Evolutionary conservation across 805 yeast genomes (phyloP), one percentile per base, ranked within the genome.

Genomic region (Myxozyma udenii): DNA sequence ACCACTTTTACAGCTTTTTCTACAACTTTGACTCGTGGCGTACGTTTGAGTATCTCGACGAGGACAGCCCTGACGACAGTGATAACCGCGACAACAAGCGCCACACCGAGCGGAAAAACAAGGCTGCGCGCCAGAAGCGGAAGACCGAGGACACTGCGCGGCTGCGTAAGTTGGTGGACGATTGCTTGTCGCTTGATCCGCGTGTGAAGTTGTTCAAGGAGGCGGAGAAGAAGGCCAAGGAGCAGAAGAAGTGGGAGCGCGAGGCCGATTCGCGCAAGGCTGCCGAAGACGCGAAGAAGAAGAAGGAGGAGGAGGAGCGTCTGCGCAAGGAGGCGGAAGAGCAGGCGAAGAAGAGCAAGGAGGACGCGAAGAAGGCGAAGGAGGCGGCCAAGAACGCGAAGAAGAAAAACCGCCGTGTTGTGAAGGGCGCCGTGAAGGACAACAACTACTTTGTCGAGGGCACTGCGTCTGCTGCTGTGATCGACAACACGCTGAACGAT

Each of bases 51-150:
- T 93, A 90, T 76, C 80, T 89, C 71, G 98, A 93, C 69, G 98
- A 93, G 78, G 98, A 93, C 69, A 96, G 90, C 66, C 98, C 98
- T 63, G 98, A 93, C 76, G 98, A 93, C 74, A 87, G 97, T 51
- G 86, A 96, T 56, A 93, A 93, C 83, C 89, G 98, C 80, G 98
- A 93, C 72, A 95, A 93, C 81, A 93, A 93, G 78, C 95, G 98
- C 76, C 87, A 88, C 78, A 84, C 90, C 63, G 98, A 93, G 77
- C 88, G 91, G 78, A 93, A 93, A 80, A 93, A 93, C 78, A 81
- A 87, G 73, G 89, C 95, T 62, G 87, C 95, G 53, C 87, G 98
- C 78, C 86, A 87, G 78, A 93, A 91, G 86, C 86, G 81, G 78
- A 93, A 93, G 85, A 89, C 91, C 67, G 97, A 93, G 68, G 98